Evolutionary conservation across 768 basidiomycete species (phyloP), one percentile per base, ranked within the genome.

Genomic region (Termitomyces sp.): DNA sequence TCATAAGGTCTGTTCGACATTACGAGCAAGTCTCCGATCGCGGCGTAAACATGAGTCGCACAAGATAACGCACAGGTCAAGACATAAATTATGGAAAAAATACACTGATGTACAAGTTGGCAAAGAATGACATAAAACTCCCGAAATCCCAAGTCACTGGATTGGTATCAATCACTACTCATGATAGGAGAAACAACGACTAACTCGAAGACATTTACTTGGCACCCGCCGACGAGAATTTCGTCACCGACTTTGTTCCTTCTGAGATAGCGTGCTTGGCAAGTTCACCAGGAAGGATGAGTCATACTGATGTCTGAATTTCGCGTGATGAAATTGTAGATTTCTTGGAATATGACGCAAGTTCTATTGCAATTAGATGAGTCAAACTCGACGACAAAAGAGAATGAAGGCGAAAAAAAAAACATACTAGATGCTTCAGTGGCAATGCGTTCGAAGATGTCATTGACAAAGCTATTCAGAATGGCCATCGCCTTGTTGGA

Each of bases 401-500:
- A 12, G 34, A 8, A 34, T n/a, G n/a, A n/a, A n/a, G n/a, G n/a
- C n/a, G n/a, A 37, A 11, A 12, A 9, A 2, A 35, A 5, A 10
- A 3, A 81, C 88, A 40, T 64, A 91, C 89, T 93, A 55, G 91
- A 92, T 39, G 91, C 92, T 69, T 94, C 92, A 0, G 88, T 85
- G 11, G 91, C 91, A 65, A 94, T 92, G n/a, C 91, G 89, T 69
- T 93, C 91, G 62, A 93, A 94, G 63, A 93, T 96, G 65, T 97
- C 94, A 66, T 94, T 94, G 67, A 97, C 94, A 68, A 97, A 97
- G 56, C 88, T 91, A 81, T 96, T 96, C 56, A 97, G 75, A 69
- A 97, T 95, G 59, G 93, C 89, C 92, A 96, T 95, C 21, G 93
- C 94, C 81, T 96, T 96, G 86, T 97, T 98, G 54, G 94, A 95